Evolutionary conservation across 106 monocot species (phyloP), one percentile per base, ranked within the genome.

Genomic region (Platanthera zijinensis): DNA sequence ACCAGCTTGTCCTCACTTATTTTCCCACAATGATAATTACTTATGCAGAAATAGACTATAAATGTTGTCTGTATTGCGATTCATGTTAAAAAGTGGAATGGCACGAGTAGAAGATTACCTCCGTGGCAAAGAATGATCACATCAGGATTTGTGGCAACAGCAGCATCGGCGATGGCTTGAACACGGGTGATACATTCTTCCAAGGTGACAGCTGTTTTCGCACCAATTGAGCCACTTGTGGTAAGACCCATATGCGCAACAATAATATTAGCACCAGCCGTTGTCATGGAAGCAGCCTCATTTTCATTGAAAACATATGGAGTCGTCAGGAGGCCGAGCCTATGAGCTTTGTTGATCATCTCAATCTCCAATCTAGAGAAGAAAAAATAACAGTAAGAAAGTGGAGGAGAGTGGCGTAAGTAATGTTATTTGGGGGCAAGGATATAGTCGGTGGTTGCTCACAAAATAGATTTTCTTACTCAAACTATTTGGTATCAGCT

Each of bases 221-320:
- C 93, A 52, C 96, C 96, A 64, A 96, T 96, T 17, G 93, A 86
- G 48, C 96, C 93, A 56, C 91, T 79, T 49, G 89, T 87, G 12
- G 96, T 96, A 10, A 96, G 82, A 57, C 96, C 96, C 96, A 93
- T 93, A 80, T 96, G 96, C 46, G 91, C 96, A 71, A 96, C 96
- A 54, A 96, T 86, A 50, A 96, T 85, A 84, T 80, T 76, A 66
- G 96, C 93, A 75, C 93, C 96, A 61, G 93, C 93, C 77, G 85
- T 89, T 12, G 90, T 86, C 96, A 96, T 96, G 21, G 78, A 80
- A 86, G 50, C 72, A 14, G 96, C 85, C 82, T 96, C 96, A 51
- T 86, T 84, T 80, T 82, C 72, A 53, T 91, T 93, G 76, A 96
- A 96, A 32, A 82, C 91, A 73, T 96, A 96, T 57, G 96, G 96